Base-by-base conservation (phyloP, 2,329 filamentous ascomycete species). In the Ustilaginoidea virens region DNA sequence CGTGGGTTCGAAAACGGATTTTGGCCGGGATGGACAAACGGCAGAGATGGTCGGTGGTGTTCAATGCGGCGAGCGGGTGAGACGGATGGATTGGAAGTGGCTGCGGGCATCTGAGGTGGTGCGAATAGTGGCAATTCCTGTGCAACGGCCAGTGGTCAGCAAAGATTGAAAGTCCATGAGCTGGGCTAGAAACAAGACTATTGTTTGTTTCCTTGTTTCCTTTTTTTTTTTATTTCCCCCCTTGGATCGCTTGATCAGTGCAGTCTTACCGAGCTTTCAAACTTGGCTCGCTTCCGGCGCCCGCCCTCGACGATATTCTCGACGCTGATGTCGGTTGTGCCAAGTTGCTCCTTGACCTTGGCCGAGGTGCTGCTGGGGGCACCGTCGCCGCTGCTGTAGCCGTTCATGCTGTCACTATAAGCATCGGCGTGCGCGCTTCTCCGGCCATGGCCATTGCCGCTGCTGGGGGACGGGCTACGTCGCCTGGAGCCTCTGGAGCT, bases 261-360 rank as follows among this genome's bases (percentile, higher is more conserved):
- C 11, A 20, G 9, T 23, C 87, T 75, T 78, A 96, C 87, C 56
- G 87, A 94, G 61, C 87, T 96, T 55, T 96, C 87, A 59, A 79
- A 79, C 56, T 93, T 94, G 45, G 87, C 82, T 48, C 85, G 74
- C 64, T 96, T 94, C 49, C 90, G 77, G 54, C 90, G 78, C 41
- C 87, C 86, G 48, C 92, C 90, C 56, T 96, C 87, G 36, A 98
- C 80, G 53, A 98, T 96, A 51, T 98, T 98, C 43, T 94, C 86
- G 42, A 94, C 73, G 51, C 87, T 96, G 48, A 98, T 98, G 43
- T 98, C 90, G 11, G 90, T 92, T 50, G 83, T 94, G 27, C 82
- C 85, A 45, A 93, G 72, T 39, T 83, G 79, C 45, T 94, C 86
- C 53, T 81, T 85, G 43, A 68, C 71, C 51, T 80, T 80, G 45